These are phyloP conservation scores for Trypanosoma lewisi DNA, from an alignment of 208 protist species.

Conservation along the genomic window DNA sequence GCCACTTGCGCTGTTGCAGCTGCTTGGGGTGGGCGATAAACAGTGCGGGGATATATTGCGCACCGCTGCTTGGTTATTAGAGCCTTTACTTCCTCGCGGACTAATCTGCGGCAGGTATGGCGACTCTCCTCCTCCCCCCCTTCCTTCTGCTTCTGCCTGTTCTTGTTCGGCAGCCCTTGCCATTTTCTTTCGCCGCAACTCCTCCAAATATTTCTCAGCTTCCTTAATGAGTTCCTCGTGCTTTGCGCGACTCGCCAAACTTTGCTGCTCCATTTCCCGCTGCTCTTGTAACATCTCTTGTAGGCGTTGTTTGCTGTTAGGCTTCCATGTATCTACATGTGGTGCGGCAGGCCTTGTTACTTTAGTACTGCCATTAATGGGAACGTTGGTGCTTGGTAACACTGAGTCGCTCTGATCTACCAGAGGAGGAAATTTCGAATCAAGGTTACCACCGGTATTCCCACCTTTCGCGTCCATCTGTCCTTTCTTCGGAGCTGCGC, in stretches of 20 bases:
- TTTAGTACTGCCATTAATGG: not conserved
- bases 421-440: conserved; percentile 10
- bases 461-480: not conserved
- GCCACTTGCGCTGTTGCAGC: not conserved
- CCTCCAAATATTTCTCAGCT: conserved; percentile 22
- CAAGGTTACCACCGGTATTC: not conserved
- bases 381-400: not conserved
- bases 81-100: not conserved
- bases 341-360: not conserved
- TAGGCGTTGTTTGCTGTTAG: conserved; percentile 31
- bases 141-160: too few relatives aligned
- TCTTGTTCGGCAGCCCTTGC: not conserved
- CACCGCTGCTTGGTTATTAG: not conserved
- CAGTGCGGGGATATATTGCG: not conserved
- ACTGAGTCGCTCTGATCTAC: not conserved
- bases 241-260: conserved; percentile 24
- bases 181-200: not conserved
- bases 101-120: not conserved
- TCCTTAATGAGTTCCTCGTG: conserved; percentile 51
- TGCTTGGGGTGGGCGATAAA: not conserved
- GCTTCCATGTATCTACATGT: not conserved
- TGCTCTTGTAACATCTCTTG: conserved; percentile 69
- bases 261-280: conserved; percentile 45
- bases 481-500: not conserved
- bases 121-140: not conserved